Conservation (phyloP, 805 yeast genomes). For the Lipomyces chichibuensis region DNA sequence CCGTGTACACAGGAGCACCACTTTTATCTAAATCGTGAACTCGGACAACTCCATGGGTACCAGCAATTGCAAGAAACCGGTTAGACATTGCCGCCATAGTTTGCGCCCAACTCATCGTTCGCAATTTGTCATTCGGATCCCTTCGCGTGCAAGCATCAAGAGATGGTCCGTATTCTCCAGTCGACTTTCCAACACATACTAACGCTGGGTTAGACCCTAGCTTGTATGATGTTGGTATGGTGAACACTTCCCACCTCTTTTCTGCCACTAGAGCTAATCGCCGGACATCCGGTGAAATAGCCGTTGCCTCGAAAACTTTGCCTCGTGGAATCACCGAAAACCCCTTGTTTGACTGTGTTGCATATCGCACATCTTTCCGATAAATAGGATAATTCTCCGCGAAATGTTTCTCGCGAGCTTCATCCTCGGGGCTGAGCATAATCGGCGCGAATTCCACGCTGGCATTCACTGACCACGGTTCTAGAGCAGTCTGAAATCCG, state of each 20-base stretch:
- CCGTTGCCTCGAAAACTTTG: slow-evolving; percentile 54
- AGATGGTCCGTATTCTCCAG: slow-evolving; percentile 68
- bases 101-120: slow-evolving; percentile 38
- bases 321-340: slow-evolving; percentile 53
- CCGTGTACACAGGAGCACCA: slow-evolving; percentile 70
- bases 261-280: slow-evolving; percentile 68
- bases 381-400: slow-evolving; percentile 83
- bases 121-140: slow-evolving; percentile 19
- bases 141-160: slow-evolving; percentile 27
- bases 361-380: slow-evolving; percentile 60
- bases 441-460: slow-evolving; percentile 19
- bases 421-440: slow-evolving; percentile 32
- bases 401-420: slow-evolving; percentile 63
- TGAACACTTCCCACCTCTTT: slow-evolving; percentile 72
- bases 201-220: slow-evolving; percentile 57
- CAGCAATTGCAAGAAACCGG: slow-evolving; percentile 65
- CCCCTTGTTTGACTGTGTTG: slow-evolving; percentile 55
- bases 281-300: slow-evolving; percentile 65
- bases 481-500: slow-evolving; percentile 16
- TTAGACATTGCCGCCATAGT: slow-evolving; percentile 53
- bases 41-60: slow-evolving; percentile 70
- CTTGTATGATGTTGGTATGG: slow-evolving; percentile 49
- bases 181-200: slow-evolving; percentile 66
- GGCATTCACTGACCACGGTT: slow-evolving; percentile 21
- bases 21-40: slow-evolving; percentile 59